Base-by-base conservation (phyloP, 2,329 filamentous ascomycete species). In the Diaporthe amygdali region DNA sequence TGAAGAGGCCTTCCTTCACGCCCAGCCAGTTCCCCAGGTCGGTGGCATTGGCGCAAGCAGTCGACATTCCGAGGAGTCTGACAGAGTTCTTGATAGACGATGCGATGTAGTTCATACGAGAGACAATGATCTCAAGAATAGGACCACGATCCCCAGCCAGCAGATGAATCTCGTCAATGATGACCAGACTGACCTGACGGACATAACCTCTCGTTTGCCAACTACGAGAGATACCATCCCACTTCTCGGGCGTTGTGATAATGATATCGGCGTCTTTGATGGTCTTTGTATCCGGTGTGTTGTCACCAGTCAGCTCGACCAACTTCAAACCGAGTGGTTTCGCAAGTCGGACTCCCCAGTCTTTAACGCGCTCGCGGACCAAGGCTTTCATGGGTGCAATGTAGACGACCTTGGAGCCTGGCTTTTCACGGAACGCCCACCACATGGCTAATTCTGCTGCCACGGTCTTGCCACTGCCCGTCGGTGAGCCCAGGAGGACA, bases 311-410 rank as follows among this genome's bases (percentile, higher is more conserved):
- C 84, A 99, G 85, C 82, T 99, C 96, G 20, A 99, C 96, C 25
- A 99, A 86, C 81, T 94, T 97, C 74, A 98, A 81, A 0, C 95
- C 95, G 84, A 98, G 91, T 1, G 95, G 94, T 1, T 87, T 86
- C 0, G 95, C 94, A 41, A 99, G 88, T 20, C 96, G 91, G 71
- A 89, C 89, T 15, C 93, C 90, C 97, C 96, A 99, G 79, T 99
- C 97, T 78, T 97, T 93, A 32, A 99, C 96, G 82, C 96, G 91
- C 81, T 99, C 96, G 3, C 96, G 94, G 25, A 99, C 96, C 39
- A 99, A 90, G 0, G 97, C 97, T 82, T 99, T 99, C 97, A 99
- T 99, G 0, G 97, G 97, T 2, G 96, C 96, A 79, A 99, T 98
- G 80, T 99, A 99, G 15, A 99, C 96, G 2, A 99, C 95, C 83